These are phyloP conservation scores for Alternaria rosae DNA, from an alignment of 2,329 filamentous ascomycete species.

Conservation along the genomic window DNA sequence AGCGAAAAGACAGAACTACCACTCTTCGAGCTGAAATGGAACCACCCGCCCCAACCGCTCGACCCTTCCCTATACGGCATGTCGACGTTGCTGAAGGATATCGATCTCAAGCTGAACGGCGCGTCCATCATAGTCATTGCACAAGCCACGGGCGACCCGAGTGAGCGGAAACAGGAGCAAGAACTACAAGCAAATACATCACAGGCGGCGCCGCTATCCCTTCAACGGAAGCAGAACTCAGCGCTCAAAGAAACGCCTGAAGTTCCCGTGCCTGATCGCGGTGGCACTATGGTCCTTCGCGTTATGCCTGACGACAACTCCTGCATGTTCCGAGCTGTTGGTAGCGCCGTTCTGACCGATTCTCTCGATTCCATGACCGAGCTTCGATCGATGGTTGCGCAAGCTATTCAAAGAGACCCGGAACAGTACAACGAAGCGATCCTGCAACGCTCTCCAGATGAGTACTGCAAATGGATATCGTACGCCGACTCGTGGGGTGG, in stretches of 20 bases:
- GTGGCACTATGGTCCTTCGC: constrained; percentile 72
- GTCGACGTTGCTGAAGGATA: constrained; percentile 60
- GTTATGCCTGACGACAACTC: constrained; percentile 98
- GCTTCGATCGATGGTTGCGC: constrained; percentile 78
- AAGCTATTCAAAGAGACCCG: constrained; percentile 76
- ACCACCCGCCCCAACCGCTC: constrained; percentile 79
- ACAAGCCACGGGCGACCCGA: constrained; percentile 50
- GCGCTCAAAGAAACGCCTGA: constrained; percentile 67
- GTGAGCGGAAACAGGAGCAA: constrained; percentile 25
- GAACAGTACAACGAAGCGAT: constrained; percentile 78
- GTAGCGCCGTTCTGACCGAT: constrained; percentile 74
- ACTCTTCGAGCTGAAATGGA: constrained; percentile 80
- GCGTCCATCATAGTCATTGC: constrained; percentile 72
- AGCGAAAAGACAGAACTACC: constrained; percentile 69
- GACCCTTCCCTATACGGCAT: constrained; percentile 63
- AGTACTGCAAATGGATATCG: constrained; percentile 84
- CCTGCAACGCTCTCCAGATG: constrained; percentile 71
- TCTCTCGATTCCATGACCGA: constrained; percentile 72
- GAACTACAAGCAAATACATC: constrained; percentile 20
- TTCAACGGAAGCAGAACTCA: constrained; percentile 54
- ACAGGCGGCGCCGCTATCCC: constrained; percentile 46
- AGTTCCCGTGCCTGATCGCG: constrained; percentile 63
- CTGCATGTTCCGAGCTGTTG: constrained; percentile 91
- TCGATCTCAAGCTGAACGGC: constrained; percentile 69
- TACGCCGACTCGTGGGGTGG: constrained; percentile 87